Base-by-base conservation (phyloP, 345 rosid genomes). In the Acer yangbiense region DNA sequence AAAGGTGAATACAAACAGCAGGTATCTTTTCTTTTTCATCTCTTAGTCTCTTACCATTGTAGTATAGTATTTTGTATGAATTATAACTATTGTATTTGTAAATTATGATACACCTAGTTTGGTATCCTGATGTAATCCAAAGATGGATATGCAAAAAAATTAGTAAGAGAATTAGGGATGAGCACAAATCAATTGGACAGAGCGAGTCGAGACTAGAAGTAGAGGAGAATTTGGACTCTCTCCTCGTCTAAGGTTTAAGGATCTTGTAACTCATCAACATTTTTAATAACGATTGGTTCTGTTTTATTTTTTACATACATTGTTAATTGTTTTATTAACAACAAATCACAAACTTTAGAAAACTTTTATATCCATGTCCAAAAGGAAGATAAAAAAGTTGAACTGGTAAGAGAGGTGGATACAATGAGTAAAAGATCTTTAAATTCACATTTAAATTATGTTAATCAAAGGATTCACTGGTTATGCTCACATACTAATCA, bases 1-100 rank as follows among this genome's bases (percentile, higher is more conserved):
- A 95, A 85, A 77, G 97, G 98, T 10, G 85, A 91, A 88, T 93
- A 89, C 85, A 87, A 78, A 75, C 93, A 89, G 76, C 94, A 95
- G 97, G 99, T 93, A 77, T 82, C 55, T 79, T 81, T 64, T 16
- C 65, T 60, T 60, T 32, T 20, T 39, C 16, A 78, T 78, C 57
- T 9, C n/a, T 27, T 71, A 2, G 76, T 78, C 57, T 9, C n/a
- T 27, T 71, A 2, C 9, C 48, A 65, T 64, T 74, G 65, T 62
- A 71, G 27, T 48, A n/a, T 61, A 27, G 46, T 76, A 18, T 73
- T 35, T n/a, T 20, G 16, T 44, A 52, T 78, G 60, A 79, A 46
- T 9, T 55, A 43, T 3, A 66, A 44, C 1, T 71, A 23, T 41
- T 14, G 27, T 29, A n/a, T 48, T 60, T 57, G 52, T 35, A 48